A percentile compares a stretch with the other conserved stretches of the same genome.
Conservation (phyloP, 257 asterid species). For the Nyctanthes arbortristis region DNA sequence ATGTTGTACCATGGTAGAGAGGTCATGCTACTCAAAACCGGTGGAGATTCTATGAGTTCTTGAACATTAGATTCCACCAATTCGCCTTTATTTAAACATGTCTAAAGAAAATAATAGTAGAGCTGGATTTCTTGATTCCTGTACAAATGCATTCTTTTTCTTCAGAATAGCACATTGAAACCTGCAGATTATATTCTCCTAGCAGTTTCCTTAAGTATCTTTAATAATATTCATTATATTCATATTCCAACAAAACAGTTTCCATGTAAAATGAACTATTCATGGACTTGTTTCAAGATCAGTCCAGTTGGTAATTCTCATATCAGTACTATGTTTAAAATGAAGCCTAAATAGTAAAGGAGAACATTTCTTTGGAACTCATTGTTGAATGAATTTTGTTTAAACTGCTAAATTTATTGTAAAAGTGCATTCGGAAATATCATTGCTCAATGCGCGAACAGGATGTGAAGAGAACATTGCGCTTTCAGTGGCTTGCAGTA, state of each 20-base stretch:
- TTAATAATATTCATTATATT: too few species aligned
- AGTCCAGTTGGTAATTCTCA: neutral
- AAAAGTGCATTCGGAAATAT: neutral
- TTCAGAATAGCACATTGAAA: neutral
- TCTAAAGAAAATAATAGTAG: neutral
- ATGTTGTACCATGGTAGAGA: neutral
- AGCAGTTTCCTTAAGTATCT: neutral
- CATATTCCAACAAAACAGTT: neutral
- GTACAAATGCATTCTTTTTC: neutral
- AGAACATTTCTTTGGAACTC: neutral
- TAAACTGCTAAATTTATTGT: neutral
- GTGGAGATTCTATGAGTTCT: neutral
- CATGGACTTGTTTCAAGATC: conserved; percentile 2
- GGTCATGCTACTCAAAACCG: neutral
- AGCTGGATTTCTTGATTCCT: neutral
- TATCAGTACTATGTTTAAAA: neutral
- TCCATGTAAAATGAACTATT: conserved; percentile 7
- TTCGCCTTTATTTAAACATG: neutral
- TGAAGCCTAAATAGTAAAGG: neutral
- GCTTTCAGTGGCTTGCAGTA: neutral
- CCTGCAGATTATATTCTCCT: neutral
- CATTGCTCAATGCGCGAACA: neutral
- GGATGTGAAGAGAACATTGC: neutral
- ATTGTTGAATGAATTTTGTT: conserved; percentile 5
- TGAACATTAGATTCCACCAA: conserved; percentile 6